Evolutionary conservation across 2,329 filamentous ascomycete genomes (phyloP), one percentile per base, ranked within the genome.

Genomic region (Fusarium nelsonii): DNA sequence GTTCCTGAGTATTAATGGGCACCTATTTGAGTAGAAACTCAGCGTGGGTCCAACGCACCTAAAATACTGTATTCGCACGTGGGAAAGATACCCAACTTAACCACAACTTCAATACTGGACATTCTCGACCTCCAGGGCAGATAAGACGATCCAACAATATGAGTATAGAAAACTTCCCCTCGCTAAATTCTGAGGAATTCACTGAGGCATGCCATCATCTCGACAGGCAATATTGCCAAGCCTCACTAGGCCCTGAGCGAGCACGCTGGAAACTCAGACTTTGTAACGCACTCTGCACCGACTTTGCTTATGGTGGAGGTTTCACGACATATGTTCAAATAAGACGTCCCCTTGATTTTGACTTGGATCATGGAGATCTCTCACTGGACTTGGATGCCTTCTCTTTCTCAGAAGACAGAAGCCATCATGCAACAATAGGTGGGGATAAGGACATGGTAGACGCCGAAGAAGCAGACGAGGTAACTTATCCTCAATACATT

Each of bases 141-240:
- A 58, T 4, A 34, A 39, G 16, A 26, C 28, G 20, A 34, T 8
- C 15, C 20, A 40, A n/a, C n/a, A 62, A 28, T 44, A 81, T 81
- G 78, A 81, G 81, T 14, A 84, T 87, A 73, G 71, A 78, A 60
- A 80, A 83, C 51, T 93, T 90, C 74, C 91, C 91, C 8, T 87
- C 85, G 61, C 83, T 93, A 30, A 85, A 80, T 12, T 73, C 79
- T 12, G 84, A 87, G 40, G 90, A 92, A 74, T 93, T 93, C 68
- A 79, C 86, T 54, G 84, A 88, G 73, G 87, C 84, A 56, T 92
- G 91, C 77, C 86, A 90, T 71, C 81, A 86, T 56, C 82, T 91
- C 23, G 88, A 90, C 66, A 81, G 84, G 37, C 83, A 78, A 65
- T 91, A 90, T 76, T 83, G 85, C 59, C 85, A 83, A 74, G 88